Evolutionary conservation across 495 filamentous ascomycete species (phyloP), one percentile per base, ranked within the genome.

Genomic region (Aspergillus heteromorphus): DNA sequence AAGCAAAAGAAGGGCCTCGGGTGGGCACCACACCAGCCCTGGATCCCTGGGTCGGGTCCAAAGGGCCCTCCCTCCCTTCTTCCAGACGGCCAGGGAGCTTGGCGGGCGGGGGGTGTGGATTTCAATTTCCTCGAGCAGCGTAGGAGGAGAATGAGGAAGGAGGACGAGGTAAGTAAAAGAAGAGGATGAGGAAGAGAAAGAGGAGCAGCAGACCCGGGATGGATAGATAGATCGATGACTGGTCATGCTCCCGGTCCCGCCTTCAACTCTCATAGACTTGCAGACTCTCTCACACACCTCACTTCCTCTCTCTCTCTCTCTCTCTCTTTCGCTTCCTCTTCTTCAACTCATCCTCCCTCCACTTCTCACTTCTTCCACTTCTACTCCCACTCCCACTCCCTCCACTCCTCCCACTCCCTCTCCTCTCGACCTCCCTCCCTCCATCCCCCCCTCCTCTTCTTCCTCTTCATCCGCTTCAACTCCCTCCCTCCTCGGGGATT

Each of bases 41-140:
- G 51, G 54, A 61, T 54, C 59, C 54, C 42, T 61, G 59, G 59
- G 55, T 57, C 54, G 54, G 54, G 51, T 45, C 55, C 49, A 18
- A 41, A 21, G 45, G 40, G 36, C 45, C 43, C 40, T 41, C 18
- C 38, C 29, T 45, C 18, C 21, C 17, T 36, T 43, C 16, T 34
- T 43, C 16, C 21, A 47, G 54, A 23, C 38, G 43, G 23, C 23
- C 48, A n/a, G 49, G 45, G 53, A 43, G 38, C 9, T 20, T 49
- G 20, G 53, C 43, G 43, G 52, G 23, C 11, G 53, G 30, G 43
- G 52, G 23, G 23, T 3, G 7, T 27, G 23, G 23, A 27, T 43
- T 50, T 13, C 17, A 31, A 18, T 50, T 40, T 40, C 11, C 38
- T 16, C 6, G 9, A 10, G 9, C 9, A 34, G 30, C 6, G 30